Conservation (phyloP, 371 early-diverging fungal species). For the Rhizopus stolonifer region DNA sequence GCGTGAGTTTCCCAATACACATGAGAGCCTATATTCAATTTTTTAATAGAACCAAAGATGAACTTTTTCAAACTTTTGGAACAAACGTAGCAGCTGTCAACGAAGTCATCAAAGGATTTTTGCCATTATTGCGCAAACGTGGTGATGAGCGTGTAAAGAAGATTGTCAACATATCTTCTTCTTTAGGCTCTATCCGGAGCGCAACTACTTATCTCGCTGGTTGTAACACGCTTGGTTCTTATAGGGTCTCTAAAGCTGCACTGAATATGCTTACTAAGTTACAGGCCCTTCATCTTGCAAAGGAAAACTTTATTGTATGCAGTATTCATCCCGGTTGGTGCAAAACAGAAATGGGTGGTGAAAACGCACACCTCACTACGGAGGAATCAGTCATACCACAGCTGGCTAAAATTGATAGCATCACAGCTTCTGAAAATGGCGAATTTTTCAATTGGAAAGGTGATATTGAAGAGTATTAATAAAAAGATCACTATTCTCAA, state of each 20-base stretch:
- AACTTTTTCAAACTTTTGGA: too few relatives aligned
- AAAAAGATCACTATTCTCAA: too few relatives aligned
- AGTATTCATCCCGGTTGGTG: constrained; percentile 41
- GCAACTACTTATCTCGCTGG: neutral
- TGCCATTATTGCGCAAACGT: too few relatives aligned
- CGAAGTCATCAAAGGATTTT: too few relatives aligned
- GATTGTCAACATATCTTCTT: constrained; percentile 36
- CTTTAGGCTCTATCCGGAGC: constrained; percentile 24
- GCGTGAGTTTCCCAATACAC: too few relatives aligned
- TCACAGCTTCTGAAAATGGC: neutral
- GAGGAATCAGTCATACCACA: constrained; percentile 27
- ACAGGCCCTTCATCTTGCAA: constrained; percentile 14
- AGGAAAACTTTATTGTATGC: constrained; percentile 27
- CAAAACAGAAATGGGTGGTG: constrained; percentile 34
- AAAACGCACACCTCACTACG: constrained; percentile 16
- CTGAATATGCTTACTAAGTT: constrained; percentile 28
- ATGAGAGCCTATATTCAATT: too few relatives aligned
- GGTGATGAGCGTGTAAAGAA: too few relatives aligned
- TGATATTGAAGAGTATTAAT: neutral
- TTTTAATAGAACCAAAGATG: too few relatives aligned
- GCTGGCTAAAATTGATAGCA: constrained; percentile 20
- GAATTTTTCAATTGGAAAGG: neutral
- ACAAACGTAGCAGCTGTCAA: too few relatives aligned
- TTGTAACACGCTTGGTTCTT: constrained; percentile 10
- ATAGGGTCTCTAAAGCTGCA: constrained; percentile 36